Evolutionary conservation across 2,329 filamentous ascomycete species (phyloP), one percentile per base, ranked within the genome.

Genomic region (Aspergillus japonicus): DNA sequence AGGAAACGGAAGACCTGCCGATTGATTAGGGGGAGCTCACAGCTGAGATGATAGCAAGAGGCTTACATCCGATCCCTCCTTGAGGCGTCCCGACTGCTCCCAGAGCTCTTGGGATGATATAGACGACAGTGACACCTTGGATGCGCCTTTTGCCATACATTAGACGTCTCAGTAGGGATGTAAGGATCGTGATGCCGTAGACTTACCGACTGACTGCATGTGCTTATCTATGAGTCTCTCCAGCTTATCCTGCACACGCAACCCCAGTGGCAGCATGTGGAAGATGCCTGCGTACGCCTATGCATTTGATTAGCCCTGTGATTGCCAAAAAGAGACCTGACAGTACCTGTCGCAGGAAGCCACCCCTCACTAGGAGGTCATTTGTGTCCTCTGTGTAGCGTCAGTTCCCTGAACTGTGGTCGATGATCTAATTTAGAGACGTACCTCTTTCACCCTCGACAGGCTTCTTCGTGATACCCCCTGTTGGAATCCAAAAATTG

Each of bases 241-340:
- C 31, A 98, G 80, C 75, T 98, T 99, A 54, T 92, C 85, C 69
- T 96, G 92, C 0, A 98, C 91, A 29, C 92, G 85, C 31, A 92
- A 82, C 0, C 95, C 95, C 0, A 99, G 78, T 0, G 95, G 95
- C 1, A 99, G 82, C 71, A 96, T 83, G 70, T 99, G 95, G 69
- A 97, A 99, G 39, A 98, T 87, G 29, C 95, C 95, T 7, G 93
- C 87, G 72, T 96, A 90, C 21, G 92, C 88, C 87, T 92, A 66
- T n/a, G 6, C 24, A 31, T 1, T 35, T 1, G 21, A 44, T n/a
- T 47, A 33, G 16, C 49, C 60, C 29, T 59, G 50, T 6, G 39
- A 16, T 5, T 7, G 7, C n/a, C 56, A 16, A 33, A 11, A 8
- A 3, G 5, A 7, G 14, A 5, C 3, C 10, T 7, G 12, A 16